These are phyloP conservation scores for Hypomontagnella submonticulosa DNA, from an alignment of 495 filamentous ascomycete genomes.

Conservation along the genomic window DNA sequence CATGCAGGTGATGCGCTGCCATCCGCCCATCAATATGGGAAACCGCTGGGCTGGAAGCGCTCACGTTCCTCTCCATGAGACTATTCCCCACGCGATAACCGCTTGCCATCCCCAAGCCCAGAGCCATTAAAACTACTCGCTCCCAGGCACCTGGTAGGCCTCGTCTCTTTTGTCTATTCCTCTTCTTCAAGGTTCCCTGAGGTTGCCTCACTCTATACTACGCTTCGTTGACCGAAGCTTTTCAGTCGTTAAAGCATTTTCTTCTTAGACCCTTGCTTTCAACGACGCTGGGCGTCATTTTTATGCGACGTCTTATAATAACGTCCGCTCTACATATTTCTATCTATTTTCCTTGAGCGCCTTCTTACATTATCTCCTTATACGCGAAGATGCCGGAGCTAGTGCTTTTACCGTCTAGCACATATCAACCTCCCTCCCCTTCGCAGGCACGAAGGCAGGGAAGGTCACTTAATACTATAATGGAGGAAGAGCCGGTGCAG, in stretches of 20 bases:
- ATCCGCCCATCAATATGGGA: slow-evolving; percentile 30
- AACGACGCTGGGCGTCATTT: slow-evolving; percentile 58
- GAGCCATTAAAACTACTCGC: slow-evolving; percentile 49
- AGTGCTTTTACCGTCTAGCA: slow-evolving; percentile 67
- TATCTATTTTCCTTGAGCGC: slow-evolving; percentile 33
- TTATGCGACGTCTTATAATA: slow-evolving; percentile 38
- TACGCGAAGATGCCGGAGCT: slow-evolving; percentile 66
- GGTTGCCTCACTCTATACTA: slow-evolving; percentile 51
- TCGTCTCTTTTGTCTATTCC: slow-evolving; percentile 40
- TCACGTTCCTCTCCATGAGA: slow-evolving; percentile 29
- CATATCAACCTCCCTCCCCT: slow-evolving; percentile 69
- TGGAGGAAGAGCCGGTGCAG: slow-evolving; percentile 70
- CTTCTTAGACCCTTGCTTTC: slow-evolving; percentile 43
- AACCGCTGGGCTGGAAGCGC: slow-evolving; percentile 45
- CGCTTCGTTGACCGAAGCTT: slow-evolving; percentile 65
- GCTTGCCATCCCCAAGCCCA: slow-evolving; percentile 36
- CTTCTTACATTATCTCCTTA: slow-evolving; percentile 41
- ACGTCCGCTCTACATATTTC: slow-evolving; percentile 27
- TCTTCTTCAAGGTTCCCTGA: slow-evolving; percentile 51
- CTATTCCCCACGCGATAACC: slow-evolving; percentile 41
- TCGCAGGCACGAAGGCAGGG: slow-evolving; percentile 74
- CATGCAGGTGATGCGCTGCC: slow-evolving; percentile 40
- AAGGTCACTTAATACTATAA: slow-evolving; percentile 85
- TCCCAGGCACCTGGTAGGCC: slow-evolving; percentile 43
- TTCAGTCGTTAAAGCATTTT: slow-evolving; percentile 53